Conservation (phyloP, 345 rosid genomes). For the Kernera saxatilis region DNA sequence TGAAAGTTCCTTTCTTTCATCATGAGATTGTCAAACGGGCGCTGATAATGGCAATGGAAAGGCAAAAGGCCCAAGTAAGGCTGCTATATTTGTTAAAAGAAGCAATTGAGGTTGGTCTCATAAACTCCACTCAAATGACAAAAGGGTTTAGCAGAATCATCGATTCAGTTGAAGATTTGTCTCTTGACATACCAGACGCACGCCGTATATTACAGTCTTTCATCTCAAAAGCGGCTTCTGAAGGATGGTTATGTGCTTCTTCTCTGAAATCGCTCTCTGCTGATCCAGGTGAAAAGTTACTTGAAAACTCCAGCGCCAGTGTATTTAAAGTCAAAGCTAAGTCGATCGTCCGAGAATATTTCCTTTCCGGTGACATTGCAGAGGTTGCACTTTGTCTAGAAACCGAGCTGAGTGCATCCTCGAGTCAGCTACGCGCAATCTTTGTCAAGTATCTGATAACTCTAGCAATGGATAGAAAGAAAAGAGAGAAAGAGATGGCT, state of each 20-base stretch:
- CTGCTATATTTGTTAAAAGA: constrained; percentile 60
- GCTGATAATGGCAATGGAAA: constrained; percentile 73
- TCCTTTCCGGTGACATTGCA: constrained; percentile 56
- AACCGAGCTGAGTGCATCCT: constrained; percentile 40
- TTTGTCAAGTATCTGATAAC: constrained; percentile 73
- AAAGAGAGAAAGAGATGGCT: constrained; percentile 91
- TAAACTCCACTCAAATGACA: constrained; percentile 68
- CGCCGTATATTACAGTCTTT: constrained; percentile 43
- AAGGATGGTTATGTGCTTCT: constrained; percentile 85
- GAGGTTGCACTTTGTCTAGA: constrained; percentile 65
- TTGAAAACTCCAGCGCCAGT: constrained; percentile 39
- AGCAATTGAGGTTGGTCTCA: constrained; percentile 60
- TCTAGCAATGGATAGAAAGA: constrained; percentile 79
- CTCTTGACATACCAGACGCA: constrained; percentile 81
- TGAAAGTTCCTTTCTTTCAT: constrained; percentile 81
- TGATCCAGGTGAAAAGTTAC: constrained; percentile 29
- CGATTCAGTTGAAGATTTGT: constrained; percentile 63
- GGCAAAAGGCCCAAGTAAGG: constrained; percentile 43
- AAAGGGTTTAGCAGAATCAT: constrained; percentile 77
- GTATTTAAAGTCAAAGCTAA: constrained; percentile 60
- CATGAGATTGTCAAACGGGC: constrained; percentile 85
- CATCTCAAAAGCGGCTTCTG: constrained; percentile 77
- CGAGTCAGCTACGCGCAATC: constrained; percentile 53
- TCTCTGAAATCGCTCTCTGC: constrained; percentile 51
- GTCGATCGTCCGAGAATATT: constrained; percentile 66